Evolutionary conservation across 2,329 filamentous ascomycete species (phyloP).

Genomic region (Sclerotinia sclerotiorum): DNA sequence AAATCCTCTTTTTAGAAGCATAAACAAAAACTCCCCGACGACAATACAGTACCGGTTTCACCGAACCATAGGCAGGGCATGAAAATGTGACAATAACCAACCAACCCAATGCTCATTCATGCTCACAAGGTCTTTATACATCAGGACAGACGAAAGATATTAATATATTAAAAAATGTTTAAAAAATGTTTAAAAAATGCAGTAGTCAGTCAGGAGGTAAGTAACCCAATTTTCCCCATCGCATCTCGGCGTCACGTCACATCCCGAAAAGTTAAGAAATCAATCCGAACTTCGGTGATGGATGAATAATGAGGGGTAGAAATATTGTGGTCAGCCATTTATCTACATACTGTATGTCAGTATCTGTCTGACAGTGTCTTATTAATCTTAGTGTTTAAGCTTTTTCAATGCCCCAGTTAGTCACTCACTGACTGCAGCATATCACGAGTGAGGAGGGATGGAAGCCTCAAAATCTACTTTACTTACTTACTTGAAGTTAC

Average conservation of each 20-base stretch:
- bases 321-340: not conserved
- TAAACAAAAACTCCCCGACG: not conserved
- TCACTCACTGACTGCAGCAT: not conserved
- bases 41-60: constrained; percentile 1
- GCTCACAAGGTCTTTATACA: not conserved
- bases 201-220: too few relatives aligned
- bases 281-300: not conserved
- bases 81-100: not conserved
- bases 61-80: not conserved
- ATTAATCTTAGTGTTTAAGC: constrained; percentile 9
- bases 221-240: not conserved
- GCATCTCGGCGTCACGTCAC: constrained; percentile 12
- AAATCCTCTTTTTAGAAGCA: not conserved
- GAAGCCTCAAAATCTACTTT: not conserved
- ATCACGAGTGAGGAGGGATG: not conserved
- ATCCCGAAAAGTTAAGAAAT: constrained; percentile 2
- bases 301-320: constrained; percentile 15
- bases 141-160: not conserved
- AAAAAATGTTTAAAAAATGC: not conserved
- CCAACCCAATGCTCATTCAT: not conserved
- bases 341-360: too few relatives aligned
- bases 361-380: not conserved
- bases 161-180: constrained; percentile 1
- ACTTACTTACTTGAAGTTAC: not conserved
- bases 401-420: not conserved